phyloP scores from a whole-genome alignment of 2,329 filamentous ascomycete genomes.

The Tolypocladium inflatum region DNA sequence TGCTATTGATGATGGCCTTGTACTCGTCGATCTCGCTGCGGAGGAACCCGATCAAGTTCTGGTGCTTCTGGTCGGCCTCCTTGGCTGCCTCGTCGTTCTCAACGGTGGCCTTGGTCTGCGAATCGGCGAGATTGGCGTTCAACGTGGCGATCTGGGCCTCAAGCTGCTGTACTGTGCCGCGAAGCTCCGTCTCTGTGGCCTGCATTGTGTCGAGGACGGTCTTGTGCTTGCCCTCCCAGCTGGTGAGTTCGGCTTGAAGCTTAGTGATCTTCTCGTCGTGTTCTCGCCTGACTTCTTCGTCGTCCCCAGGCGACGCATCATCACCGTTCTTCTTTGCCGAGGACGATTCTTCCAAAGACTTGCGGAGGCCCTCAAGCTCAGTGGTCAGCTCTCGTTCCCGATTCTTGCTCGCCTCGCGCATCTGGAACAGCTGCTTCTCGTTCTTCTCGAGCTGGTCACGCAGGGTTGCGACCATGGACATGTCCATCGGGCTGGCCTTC shows the following conservation, averaged over 20 bases:
- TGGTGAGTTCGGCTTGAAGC: constrained; percentile 61
- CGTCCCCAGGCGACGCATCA: constrained; percentile 17
- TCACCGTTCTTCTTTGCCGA: constrained; percentile 9
- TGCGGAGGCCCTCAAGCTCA: constrained; percentile 61
- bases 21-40: constrained; percentile 74
- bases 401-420: constrained; percentile 62
- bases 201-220: constrained; percentile 61
- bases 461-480: constrained; percentile 79
- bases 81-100: constrained; percentile 29
- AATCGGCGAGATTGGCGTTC: constrained; percentile 38
- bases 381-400: constrained; percentile 66
- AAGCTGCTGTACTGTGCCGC: constrained; percentile 62
- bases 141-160: constrained; percentile 50
- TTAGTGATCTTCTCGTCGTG: constrained; percentile 51
- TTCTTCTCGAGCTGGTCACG: constrained; percentile 82
- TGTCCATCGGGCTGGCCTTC: constrained; percentile 76
- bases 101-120: constrained; percentile 28
- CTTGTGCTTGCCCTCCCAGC: constrained; percentile 71
- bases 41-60: constrained; percentile 50
- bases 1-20: constrained; percentile 60
- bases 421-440: constrained; percentile 65
- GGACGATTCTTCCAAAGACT: constrained; percentile 33
- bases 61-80: constrained; percentile 44
- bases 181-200: constrained; percentile 62
- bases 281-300: constrained; percentile 21